A percentile compares a stretch with the other conserved stretches of the same genome.
Evolutionary conservation across 345 rosid species (phyloP).

Genomic region (Euphorbia lathyris): DNA sequence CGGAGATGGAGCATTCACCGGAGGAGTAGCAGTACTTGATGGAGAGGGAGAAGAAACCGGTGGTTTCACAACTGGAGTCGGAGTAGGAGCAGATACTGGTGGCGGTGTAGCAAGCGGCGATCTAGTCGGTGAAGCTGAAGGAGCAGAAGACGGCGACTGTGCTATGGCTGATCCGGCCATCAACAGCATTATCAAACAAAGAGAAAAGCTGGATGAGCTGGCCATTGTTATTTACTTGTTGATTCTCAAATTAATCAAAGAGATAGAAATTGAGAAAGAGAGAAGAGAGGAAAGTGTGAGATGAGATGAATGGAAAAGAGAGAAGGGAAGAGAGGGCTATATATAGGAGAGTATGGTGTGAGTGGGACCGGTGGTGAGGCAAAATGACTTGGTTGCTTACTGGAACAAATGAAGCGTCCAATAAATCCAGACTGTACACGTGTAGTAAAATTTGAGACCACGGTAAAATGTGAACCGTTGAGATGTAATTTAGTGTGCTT

Average conservation of each 20-base stretch:
- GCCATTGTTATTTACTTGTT: slow-evolving; percentile 15
- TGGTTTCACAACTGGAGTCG: too few species aligned
- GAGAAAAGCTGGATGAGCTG: neutral
- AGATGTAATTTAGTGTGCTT: neutral
- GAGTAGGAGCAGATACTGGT: slow-evolving; percentile 11
- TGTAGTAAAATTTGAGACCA: neutral
- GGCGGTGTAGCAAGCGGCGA: neutral
- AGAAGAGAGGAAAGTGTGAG: neutral
- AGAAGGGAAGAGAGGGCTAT: neutral
- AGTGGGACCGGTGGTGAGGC: neutral
- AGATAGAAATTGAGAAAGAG: too few species aligned
- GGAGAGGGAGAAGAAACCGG: too few species aligned
- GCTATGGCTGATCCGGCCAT: neutral
- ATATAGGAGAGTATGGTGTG: slow-evolving; percentile 8
- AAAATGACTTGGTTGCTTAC: neutral
- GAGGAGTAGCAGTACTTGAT: too few species aligned
- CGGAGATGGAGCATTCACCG: slow-evolving; percentile 22
- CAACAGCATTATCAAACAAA: neutral
- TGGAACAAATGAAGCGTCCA: neutral
- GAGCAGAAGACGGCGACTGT: slow-evolving; percentile 14
- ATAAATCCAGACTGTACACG: slow-evolving; percentile 7
- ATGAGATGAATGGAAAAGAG: neutral
- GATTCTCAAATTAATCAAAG: too few species aligned
- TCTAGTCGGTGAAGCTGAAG: neutral
- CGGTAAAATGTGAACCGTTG: neutral